phyloP scores from a whole-genome alignment of 139 green algal species.

The Limnomonas spitsbergensis region DNA sequence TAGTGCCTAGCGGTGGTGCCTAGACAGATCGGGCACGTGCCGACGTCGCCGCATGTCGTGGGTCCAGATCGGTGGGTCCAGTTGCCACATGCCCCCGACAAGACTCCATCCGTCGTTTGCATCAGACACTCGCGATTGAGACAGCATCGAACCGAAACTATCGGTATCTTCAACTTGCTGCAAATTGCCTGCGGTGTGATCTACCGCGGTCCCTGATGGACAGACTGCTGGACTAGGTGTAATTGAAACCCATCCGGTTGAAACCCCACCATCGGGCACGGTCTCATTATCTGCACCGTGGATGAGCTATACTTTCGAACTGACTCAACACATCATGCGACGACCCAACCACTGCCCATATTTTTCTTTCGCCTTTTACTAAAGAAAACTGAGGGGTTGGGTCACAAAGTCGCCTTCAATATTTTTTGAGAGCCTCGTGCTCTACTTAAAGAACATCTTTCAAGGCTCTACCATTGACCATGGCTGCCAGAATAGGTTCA shows the following conservation, averaged over 20 bases:
- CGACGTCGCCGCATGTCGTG: too few relatives aligned
- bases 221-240: neutral
- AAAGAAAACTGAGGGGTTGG: constrained; percentile 21
- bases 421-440: constrained; percentile 12
- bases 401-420: constrained; percentile 1
- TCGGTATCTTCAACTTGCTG: neutral
- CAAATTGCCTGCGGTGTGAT: neutral
- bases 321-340: neutral
- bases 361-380: constrained; percentile 33
- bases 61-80: too few relatives aligned
- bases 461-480: too few relatives aligned
- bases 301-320: too few relatives aligned
- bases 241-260: neutral
- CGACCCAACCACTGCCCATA: constrained; percentile 14
- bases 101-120: too few relatives aligned
- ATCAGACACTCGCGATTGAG: too few relatives aligned
- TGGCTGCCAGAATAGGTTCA: too few relatives aligned
- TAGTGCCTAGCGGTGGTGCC: too few relatives aligned
- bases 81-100: too few relatives aligned
- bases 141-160: too few relatives aligned
- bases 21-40: too few relatives aligned
- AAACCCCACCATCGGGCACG: neutral
- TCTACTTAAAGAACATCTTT: neutral
- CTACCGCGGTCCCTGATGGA: neutral
- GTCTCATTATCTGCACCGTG: too few relatives aligned